Base-by-base conservation (phyloP, 2,329 filamentous ascomycete genomes). In the Periglandula ipomoeae region DNA sequence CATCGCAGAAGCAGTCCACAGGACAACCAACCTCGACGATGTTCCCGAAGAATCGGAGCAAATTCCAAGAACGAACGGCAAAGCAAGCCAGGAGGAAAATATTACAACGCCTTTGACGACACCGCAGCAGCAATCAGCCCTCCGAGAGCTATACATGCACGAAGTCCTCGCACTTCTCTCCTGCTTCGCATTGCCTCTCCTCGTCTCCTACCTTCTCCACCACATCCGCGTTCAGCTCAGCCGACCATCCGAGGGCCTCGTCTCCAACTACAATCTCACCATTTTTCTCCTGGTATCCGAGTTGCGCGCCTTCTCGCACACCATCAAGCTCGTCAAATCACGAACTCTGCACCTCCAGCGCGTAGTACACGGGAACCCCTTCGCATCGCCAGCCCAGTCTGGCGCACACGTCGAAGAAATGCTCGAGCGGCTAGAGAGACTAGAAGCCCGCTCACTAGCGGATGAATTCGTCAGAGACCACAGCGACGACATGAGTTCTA, bases 231-330 rank as follows among this genome's bases (percentile, higher is more conserved):
- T 76, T 8, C 88, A 91, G 58, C 78, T 97, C 17, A 90, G 86
- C 22, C 77, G 87, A 2, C 87, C 87, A 0, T 89, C 89, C 0
- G 89, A 94, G 63, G 87, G 87, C 1, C 72, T 97, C 10, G 84
- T 97, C 6, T 95, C 89, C 4, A 87, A 95, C 65, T 94, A 91
- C 68, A 96, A 96, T 64, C 74, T 97, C 48, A 89, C 85, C 11
- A 87, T 97, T 46, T 97, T 96, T 65, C 72, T 95, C 3, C 75
- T 95, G 17, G 87, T 86, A 1, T 87, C 91, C 3, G 91, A 97
- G 66, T 72, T 96, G 24, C 83, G 87, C 3, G 91, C 91, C 0
- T 70, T 89, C 44, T 81, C 87, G 1, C 90, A 96, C 61, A 69
- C 94, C 23, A 79, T 95, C 53, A 87, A 84, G 61, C 78, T 96